phyloP scores from a whole-genome alignment of 768 basidiomycete species.

The Coprinopsis sp. region DNA sequence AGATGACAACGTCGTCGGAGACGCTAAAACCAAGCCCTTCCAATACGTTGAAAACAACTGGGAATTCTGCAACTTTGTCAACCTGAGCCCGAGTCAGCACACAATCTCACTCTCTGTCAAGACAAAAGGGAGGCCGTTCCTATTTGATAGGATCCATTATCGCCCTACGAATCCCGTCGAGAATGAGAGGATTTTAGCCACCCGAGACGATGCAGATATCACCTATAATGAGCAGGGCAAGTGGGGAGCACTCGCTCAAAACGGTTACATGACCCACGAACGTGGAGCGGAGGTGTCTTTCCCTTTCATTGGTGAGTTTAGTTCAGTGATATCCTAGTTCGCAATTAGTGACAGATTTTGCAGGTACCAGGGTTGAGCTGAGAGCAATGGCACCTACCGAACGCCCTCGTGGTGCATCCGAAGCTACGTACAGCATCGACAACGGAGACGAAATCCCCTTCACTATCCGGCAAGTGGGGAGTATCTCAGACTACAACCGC shows the following conservation, averaged over 20 bases:
- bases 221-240: neutral
- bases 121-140: slow-evolving; percentile 2
- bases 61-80: slow-evolving; percentile 2
- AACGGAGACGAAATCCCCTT: neutral
- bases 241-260: neutral
- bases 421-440: slow-evolving; percentile 1
- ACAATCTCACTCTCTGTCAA: slow-evolving; percentile 1
- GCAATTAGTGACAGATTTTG: neutral
- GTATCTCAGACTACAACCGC: slow-evolving; percentile 3
- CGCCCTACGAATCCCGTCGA: neutral
- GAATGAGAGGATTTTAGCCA: neutral
- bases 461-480: neutral
- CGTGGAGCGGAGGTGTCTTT: neutral
- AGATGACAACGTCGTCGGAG: neutral
- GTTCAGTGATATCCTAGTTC: neutral
- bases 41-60: slow-evolving; percentile 9
- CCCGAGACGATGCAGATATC: slow-evolving; percentile 7
- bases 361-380: slow-evolving; percentile 1
- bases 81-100: neutral
- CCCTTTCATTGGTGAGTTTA: slow-evolving; percentile 4
- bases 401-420: neutral
- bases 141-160: slow-evolving; percentile 6
- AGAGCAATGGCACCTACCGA: slow-evolving; percentile 1
- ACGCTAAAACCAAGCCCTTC: neutral
- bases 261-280: neutral